A percentile compares a stretch with the other conserved stretches of the same genome.
Evolutionary conservation across 768 basidiomycete genomes (phyloP).

Genomic region (Panellus pusillus): DNA sequence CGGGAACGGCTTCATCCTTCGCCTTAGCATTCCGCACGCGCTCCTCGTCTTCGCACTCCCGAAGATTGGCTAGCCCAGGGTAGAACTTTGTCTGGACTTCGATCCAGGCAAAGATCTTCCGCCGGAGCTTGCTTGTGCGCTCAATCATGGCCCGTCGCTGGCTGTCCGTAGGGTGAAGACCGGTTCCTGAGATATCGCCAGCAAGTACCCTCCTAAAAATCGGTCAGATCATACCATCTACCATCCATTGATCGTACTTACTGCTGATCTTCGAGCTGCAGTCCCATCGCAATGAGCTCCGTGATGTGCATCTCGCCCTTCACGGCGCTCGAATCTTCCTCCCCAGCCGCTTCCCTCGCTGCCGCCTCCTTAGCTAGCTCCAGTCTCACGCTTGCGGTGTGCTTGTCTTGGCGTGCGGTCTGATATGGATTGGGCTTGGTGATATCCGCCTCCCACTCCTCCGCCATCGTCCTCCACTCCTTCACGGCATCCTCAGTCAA

Average conservation of each 20-base stretch:
- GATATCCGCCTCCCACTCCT: slow-evolving; percentile 11
- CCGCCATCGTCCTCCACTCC: slow-evolving; percentile 2
- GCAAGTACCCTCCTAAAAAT: neutral
- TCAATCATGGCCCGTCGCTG: slow-evolving; percentile 19
- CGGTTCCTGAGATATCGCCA: neutral
- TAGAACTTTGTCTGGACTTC: neutral
- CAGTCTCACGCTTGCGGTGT: slow-evolving; percentile 6
- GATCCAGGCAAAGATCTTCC: slow-evolving; percentile 1
- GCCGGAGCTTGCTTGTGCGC: neutral
- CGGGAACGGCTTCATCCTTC: neutral
- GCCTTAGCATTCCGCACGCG: neutral
- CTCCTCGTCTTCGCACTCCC: neutral
- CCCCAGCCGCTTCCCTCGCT: neutral
- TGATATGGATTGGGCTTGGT: slow-evolving; percentile 11
- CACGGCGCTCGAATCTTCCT: neutral
- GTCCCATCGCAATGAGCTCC: slow-evolving; percentile 5
- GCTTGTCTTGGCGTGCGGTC: neutral
- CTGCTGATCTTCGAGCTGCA: slow-evolving; percentile 18
- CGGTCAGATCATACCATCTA: too few species aligned
- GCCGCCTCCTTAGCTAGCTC: slow-evolving; percentile 21
- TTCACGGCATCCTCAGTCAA: neutral
- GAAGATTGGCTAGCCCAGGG: neutral
- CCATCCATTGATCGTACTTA: neutral
- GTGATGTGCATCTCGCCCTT: slow-evolving; percentile 1
- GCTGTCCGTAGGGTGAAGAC: slow-evolving; percentile 17